phyloP scores from a whole-genome alignment of 2,329 filamentous ascomycete species.

The Escovopsis sp. region DNA sequence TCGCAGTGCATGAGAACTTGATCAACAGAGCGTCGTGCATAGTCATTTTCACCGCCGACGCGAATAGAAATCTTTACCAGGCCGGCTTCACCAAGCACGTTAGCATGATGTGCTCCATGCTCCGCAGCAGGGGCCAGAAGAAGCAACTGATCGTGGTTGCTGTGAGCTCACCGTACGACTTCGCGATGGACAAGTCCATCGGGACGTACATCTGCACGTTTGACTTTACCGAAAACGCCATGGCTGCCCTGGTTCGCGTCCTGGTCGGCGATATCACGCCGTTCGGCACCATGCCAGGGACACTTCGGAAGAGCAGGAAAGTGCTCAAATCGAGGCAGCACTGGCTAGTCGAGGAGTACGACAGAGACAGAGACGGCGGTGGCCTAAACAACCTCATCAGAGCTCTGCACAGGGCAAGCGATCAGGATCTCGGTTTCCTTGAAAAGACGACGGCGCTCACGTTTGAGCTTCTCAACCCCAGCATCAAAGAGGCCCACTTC shows the following conservation, averaged over 20 bases:
- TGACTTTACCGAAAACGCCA: conserved; percentile 86
- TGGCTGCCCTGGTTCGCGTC: conserved; percentile 70
- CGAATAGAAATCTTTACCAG: conserved; percentile 87
- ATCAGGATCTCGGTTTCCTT: conserved; percentile 55
- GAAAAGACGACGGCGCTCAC: conserved; percentile 54
- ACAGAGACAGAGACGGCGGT: conserved; percentile 58
- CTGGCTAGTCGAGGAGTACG: conserved; percentile 86
- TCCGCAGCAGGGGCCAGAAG: conserved; percentile 61
- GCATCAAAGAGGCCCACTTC: conserved; percentile 71
- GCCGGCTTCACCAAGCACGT: conserved; percentile 92
- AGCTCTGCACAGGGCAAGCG: conserved; percentile 50
- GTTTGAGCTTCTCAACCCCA: conserved; percentile 57
- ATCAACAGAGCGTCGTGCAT: conserved; percentile 80
- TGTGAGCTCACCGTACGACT: conserved; percentile 92
- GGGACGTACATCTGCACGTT: conserved; percentile 92
- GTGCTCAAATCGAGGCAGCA: conserved; percentile 79
- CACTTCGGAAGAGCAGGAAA: conserved; percentile 75
- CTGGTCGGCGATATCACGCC: conserved; percentile 62
- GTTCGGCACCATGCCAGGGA: conserved; percentile 49
- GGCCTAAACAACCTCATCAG: conserved; percentile 64
- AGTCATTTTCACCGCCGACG: conserved; percentile 83
- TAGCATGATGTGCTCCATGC: conserved; percentile 84
- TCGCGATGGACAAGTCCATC: conserved; percentile 81
- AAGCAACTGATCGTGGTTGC: conserved; percentile 85
- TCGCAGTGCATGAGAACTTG: conserved; percentile 68